phyloP scores from a whole-genome alignment of 768 basidiomycete species.

The Amanita phalloides region DNA sequence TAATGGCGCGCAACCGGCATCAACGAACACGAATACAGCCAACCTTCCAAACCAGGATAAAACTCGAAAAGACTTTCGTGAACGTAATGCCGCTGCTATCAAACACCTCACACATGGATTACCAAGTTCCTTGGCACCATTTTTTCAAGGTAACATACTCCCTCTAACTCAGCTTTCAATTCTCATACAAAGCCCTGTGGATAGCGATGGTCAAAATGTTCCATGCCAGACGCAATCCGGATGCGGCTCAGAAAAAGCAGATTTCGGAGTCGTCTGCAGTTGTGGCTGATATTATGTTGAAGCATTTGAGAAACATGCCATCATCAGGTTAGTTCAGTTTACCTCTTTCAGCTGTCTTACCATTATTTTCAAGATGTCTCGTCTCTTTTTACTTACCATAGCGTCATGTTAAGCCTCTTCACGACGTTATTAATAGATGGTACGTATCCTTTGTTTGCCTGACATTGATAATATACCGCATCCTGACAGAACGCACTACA shows the following conservation, averaged over 20 bases:
- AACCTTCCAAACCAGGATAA: slow-evolving; percentile 15
- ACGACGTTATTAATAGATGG: slow-evolving; percentile 39
- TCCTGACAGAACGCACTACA: slow-evolving; percentile 55
- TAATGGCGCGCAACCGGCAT: slow-evolving; percentile 19
- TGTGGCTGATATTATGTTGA: slow-evolving; percentile 63
- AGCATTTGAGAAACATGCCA: slow-evolving; percentile 46
- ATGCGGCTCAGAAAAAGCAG: slow-evolving; percentile 66
- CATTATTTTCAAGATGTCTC: slow-evolving; percentile 11
- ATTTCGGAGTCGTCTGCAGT: slow-evolving; percentile 57
- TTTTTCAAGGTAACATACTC: slow-evolving; percentile 66
- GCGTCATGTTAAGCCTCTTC: slow-evolving; percentile 34
- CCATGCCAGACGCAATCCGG: slow-evolving; percentile 69
- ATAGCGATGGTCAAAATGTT: slow-evolving; percentile 83
- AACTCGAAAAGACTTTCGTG: slow-evolving; percentile 34
- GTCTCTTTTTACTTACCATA: slow-evolving; percentile 34
- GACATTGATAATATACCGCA: slow-evolving; percentile 4
- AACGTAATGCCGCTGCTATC: slow-evolving; percentile 64
- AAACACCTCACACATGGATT: slow-evolving; percentile 75
- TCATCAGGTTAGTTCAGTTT: slow-evolving; percentile 29
- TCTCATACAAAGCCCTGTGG: background rate
- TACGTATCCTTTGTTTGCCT: slow-evolving; percentile 12
- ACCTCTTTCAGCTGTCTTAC: background rate
- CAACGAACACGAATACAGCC: slow-evolving; percentile 7
- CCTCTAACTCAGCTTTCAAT: background rate
- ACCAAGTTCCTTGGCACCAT: slow-evolving; percentile 64